Base-by-base conservation (phyloP, 2,329 filamentous ascomycete genomes). In the Pseudonectria buxi region DNA sequence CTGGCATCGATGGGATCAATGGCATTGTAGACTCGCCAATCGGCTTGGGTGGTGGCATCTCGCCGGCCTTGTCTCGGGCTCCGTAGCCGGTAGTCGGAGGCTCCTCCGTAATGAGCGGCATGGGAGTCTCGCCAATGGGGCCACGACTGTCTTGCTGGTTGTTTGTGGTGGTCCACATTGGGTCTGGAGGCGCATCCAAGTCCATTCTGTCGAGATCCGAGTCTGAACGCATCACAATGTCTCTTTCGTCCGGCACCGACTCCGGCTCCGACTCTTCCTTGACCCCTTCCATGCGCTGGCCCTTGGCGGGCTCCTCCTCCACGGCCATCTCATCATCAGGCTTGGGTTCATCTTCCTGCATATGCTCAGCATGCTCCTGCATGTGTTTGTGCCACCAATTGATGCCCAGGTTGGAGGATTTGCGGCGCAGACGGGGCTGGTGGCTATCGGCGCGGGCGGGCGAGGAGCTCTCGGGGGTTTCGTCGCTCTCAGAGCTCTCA, bases 301-400 rank as follows among this genome's bases (percentile, higher is more conserved):
- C 35, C 13, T 47, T 43, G 26, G 41, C 35, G 25, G 35, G 29
- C n/a, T 57, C 50, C 13, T 61, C 18, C 5, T 22, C 55, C 28
- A 57, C 39, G 22, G 24, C 44, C 49, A 53, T 50, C 2, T 45
- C 53, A 24, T 53, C 47, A 2, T 50, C 50, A 15, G 39, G 45
- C 13, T 63, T 61, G 27, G 68, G 66, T 47, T 68, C 61, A 41
- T 78, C 13, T 22, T 26, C 43, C 16, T 63, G 62, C 28, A 69
- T 58, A 49, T 80, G 69, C 47, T 86, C 77, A 33, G 80, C 83
- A 59, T 90, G 83, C 49, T 81, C 74, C 48, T 86, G 83, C 83
- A 92, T 85, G 49, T 87, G 81, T 50, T 81, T 75, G 53, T 92
- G 71, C 55, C 87, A 86, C 80, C 84, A 90, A 34, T 72, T 71